A percentile compares a stretch with the other conserved stretches of the same genome.
Evolutionary conservation across 1,284 basidiomycete species (phyloP).

Genomic region (Cystobasidium sp.): DNA sequence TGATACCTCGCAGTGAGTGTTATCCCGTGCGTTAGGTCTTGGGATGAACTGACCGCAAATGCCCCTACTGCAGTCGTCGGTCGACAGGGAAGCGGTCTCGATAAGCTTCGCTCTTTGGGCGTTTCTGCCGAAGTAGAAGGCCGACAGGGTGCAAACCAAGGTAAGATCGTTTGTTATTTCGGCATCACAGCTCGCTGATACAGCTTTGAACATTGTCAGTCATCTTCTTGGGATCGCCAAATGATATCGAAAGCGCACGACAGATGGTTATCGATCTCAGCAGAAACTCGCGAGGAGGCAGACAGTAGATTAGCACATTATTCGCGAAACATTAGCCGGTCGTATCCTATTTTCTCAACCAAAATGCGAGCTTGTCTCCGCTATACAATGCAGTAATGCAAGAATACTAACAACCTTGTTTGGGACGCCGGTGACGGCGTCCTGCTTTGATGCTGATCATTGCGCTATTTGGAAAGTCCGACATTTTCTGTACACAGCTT

Average conservation of each 20-base stretch:
- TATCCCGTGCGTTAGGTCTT: not conserved
- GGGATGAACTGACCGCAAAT: not conserved
- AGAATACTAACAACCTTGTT: too few relatives aligned
- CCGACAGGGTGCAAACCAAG: slow-evolving; percentile 50
- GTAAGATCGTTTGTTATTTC: not conserved
- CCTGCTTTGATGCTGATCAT: too few relatives aligned
- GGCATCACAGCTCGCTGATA: not conserved
- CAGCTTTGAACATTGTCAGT: not conserved
- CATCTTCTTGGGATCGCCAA: slow-evolving; percentile 39
- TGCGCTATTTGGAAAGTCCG: too few relatives aligned
- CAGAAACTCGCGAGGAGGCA: slow-evolving; percentile 10
- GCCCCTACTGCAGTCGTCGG: slow-evolving; percentile 47
- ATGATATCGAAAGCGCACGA: slow-evolving; percentile 35
- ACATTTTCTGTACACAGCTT: too few relatives aligned
- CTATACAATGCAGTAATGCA: too few relatives aligned
- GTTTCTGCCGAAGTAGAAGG: slow-evolving; percentile 53
- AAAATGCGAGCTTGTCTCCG: too few relatives aligned
- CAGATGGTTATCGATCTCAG: slow-evolving; percentile 39
- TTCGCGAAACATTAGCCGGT: too few relatives aligned
- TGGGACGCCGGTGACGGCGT: too few relatives aligned
- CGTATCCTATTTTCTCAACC: too few relatives aligned
- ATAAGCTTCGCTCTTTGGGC: slow-evolving; percentile 48
- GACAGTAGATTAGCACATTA: not conserved
- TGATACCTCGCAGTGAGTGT: slow-evolving; percentile 40
- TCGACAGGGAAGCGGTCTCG: slow-evolving; percentile 51